Percentiles rank a stretch among this genome's conserved stretches.
Evolutionary conservation across 2,329 filamentous ascomycete genomes (phyloP).

Genomic region (Purpureocillium takamizusanense): DNA sequence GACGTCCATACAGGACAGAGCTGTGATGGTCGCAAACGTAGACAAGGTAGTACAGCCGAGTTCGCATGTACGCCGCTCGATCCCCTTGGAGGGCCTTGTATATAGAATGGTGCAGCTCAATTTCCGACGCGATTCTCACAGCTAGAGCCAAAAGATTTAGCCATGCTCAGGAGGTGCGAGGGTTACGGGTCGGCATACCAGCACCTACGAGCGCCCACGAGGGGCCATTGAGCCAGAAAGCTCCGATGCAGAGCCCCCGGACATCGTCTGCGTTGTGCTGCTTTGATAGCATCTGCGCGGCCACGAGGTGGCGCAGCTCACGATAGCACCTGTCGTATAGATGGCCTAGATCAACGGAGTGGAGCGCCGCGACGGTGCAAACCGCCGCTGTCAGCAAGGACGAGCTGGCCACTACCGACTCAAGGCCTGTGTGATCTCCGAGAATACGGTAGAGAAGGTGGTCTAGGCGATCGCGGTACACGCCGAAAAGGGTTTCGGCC

Average conservation of each 20-base stretch:
- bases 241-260: conserved; percentile 1
- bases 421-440: conserved; percentile 3
- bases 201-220: conserved; percentile 1
- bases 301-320: conserved; percentile 1
- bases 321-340: conserved; percentile 1
- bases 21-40: conserved; percentile 3
- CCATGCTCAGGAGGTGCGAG: no score
- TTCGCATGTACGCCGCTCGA: conserved; percentile 1
- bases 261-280: conserved; percentile 2
- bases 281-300: not conserved
- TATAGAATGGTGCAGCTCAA: conserved; percentile 1
- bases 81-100: conserved; percentile 1
- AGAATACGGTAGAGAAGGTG: conserved; percentile 7
- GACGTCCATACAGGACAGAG: conserved; percentile 1
- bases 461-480: conserved; percentile 5
- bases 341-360: conserved; percentile 1
- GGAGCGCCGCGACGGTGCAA: conserved; percentile 6
- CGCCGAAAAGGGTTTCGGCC: conserved; percentile 3
- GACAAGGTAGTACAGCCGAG: conserved; percentile 1
- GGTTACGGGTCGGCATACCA: not conserved
- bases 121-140: conserved; percentile 1
- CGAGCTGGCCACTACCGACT: conserved; percentile 1
- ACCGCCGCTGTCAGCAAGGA: conserved; percentile 7
- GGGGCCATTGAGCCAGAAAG: conserved; percentile 1
- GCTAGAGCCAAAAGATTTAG: no score